These are phyloP conservation scores for Rosa persica DNA, from an alignment of 306 rosid genomes.

Conservation along the genomic window DNA sequence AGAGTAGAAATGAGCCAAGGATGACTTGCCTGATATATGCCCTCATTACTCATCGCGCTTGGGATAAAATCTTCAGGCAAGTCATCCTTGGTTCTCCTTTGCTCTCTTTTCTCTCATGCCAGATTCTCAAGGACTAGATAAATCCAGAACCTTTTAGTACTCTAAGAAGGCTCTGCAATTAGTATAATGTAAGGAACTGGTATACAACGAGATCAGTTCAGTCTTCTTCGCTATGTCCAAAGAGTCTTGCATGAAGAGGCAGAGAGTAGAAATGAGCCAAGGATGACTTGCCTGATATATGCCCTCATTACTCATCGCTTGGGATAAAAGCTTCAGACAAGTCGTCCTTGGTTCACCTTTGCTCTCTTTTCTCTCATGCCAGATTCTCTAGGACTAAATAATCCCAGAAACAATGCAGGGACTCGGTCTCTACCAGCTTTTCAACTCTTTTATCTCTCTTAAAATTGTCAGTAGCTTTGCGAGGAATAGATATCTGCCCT, in stretches of 20 bases:
- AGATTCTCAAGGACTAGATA: slow-evolving; percentile 2
- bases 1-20: slow-evolving; percentile 48
- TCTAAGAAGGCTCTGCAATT: not conserved
- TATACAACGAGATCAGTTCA: not conserved
- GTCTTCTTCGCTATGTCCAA: not conserved
- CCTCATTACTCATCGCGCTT: not conserved
- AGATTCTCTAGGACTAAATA: slow-evolving; percentile 4
- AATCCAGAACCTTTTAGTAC: not conserved
- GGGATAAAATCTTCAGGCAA: slow-evolving; percentile 27
- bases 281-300: slow-evolving; percentile 39
- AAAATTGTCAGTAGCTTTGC: too few species aligned
- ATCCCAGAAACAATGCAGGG: not conserved
- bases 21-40: slow-evolving; percentile 37
- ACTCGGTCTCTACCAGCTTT: too few species aligned
- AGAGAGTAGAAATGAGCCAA: slow-evolving; percentile 48
- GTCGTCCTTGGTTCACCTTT: slow-evolving; percentile 54
- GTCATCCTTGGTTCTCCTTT: slow-evolving; percentile 54
- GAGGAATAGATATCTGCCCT: too few species aligned
- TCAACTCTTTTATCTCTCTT: too few species aligned
- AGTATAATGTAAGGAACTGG: not conserved
- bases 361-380: slow-evolving; percentile 39
- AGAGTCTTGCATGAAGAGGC: slow-evolving; percentile 18
- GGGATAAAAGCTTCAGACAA: slow-evolving; percentile 27
- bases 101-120: slow-evolving; percentile 38
- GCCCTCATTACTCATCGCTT: not conserved